Evolutionary conservation across 169 alveolate genomes (phyloP).

Genomic region (Cryptosporidium felis): DNA sequence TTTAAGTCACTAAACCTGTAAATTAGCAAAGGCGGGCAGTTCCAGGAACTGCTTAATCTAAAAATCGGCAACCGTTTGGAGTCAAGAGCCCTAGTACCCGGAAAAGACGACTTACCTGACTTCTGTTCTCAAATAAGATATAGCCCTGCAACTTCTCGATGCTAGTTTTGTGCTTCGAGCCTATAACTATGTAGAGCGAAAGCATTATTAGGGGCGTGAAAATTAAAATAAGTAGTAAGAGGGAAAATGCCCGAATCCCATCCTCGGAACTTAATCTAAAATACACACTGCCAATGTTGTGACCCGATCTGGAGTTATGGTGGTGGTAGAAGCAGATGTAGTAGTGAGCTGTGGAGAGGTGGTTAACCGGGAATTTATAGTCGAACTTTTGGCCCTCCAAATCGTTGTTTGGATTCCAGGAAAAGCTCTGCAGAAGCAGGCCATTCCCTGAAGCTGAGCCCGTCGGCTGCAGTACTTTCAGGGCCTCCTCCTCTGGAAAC

Average conservation of each 20-base stretch:
- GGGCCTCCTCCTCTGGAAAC: constrained; percentile 49
- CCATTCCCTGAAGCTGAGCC: background rate
- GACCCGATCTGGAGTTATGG: constrained; percentile 13
- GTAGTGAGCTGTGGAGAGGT: constrained; percentile 33
- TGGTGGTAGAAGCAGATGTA: constrained; percentile 53
- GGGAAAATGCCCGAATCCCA: constrained; percentile 17
- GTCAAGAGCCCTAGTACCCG: no score
- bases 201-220: background rate
- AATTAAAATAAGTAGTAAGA: background rate
- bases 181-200: background rate
- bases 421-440: background rate
- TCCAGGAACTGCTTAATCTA: constrained; percentile 12
- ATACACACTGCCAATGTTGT: constrained; percentile 42
- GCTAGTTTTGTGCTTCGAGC: constrained; percentile 50
- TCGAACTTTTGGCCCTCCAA: background rate
- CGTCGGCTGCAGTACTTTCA: constrained; percentile 22
- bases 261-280: constrained; percentile 57
- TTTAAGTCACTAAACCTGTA: background rate
- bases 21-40: constrained; percentile 22
- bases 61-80: no score
- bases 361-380: constrained; percentile 28
- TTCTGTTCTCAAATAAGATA: constrained; percentile 32
- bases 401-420: background rate
- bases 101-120: constrained; percentile 8
- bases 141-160: constrained; percentile 42